Percentiles rank a stretch among this genome's conserved stretches.
Evolutionary conservation across 805 yeast species (phyloP).

Genomic region (Priceomyces haplophilus): DNA sequence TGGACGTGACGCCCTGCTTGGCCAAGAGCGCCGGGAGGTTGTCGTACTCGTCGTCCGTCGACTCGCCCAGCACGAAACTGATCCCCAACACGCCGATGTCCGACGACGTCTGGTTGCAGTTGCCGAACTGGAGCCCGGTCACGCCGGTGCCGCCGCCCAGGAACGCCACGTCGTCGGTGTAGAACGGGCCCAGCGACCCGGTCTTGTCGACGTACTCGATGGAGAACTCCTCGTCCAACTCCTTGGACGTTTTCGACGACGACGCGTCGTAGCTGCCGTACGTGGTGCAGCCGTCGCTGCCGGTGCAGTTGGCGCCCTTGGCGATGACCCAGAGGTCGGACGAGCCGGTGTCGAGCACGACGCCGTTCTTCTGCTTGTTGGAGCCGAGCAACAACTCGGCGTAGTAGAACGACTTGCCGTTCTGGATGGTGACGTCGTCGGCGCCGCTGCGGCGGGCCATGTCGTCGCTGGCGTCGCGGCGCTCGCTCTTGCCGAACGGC

Average conservation of each 20-base stretch:
- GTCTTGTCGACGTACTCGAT: background rate
- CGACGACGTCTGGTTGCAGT: constrained; percentile 3
- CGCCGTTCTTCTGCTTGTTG: constrained; percentile 7
- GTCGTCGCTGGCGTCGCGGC: background rate
- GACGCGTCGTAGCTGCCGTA: constrained; percentile 39
- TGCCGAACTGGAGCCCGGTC: constrained; percentile 27
- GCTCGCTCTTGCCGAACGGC: background rate
- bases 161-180: background rate
- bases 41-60: constrained; percentile 16
- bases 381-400: constrained; percentile 1
- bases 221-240: constrained; percentile 12
- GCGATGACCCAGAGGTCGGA: constrained; percentile 28
- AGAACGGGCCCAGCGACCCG: background rate
- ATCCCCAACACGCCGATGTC: constrained; percentile 6
- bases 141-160: constrained; percentile 16
- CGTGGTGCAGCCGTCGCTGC: constrained; percentile 2
- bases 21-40: constrained; percentile 35
- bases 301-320: constrained; percentile 10
- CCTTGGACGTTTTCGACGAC: constrained; percentile 28
- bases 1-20: constrained; percentile 31
- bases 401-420: constrained; percentile 2
- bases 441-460: background rate
- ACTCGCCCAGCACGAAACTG: constrained; percentile 1
- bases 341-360: constrained; percentile 28
- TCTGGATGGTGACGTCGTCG: constrained; percentile 1